Evolutionary conservation across 345 rosid species (phyloP), one percentile per base, ranked within the genome.

Genomic region (Moringa oleifera): DNA sequence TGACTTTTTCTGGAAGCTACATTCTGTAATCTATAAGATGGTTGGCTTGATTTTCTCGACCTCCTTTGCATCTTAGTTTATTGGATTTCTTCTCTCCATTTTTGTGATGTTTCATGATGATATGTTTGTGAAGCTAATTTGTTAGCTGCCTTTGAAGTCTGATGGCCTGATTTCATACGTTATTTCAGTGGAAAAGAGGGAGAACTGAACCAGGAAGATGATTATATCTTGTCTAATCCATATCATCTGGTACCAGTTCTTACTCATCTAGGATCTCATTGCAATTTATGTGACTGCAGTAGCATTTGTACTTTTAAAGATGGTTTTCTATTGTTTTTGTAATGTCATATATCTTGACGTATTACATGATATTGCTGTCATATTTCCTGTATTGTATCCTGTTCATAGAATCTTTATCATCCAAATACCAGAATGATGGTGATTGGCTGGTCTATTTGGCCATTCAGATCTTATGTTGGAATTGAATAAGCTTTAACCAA

Each of bases 161-260:
- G 46, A 66, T 71, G 13, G 21, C 65, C 37, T 61, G 28, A n/a
- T 18, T 28, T 69, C 55, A 47, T 67, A 31, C 20, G 23, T 21
- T 25, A 47, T 60, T 75, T 64, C 80, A 94, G 99, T 59, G 86
- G 95, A 63, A 90, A 86, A 73, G 92, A 86, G 31, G 87, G 83
- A 21, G 99, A 83, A 47, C 61, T 78, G 62, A 77, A 70, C 75
- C 91, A 78, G 55, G 99, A 94, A n/a, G 93, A 90, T 50, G 95
- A 88, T 75, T 86, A 88, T 74, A 90, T 94, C 62, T 79, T 86
- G 68, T 85, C 96, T 56, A 85, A 88, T 76, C 99, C 99, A 6
- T 94, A 94, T 77, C 97, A 94, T 79, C 71, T 94, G 95, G 99
- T 94, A 94, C 69, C 31, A 50, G 59, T 61, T 73, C 23, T 2